phyloP scores from a whole-genome alignment of 2,329 filamentous ascomycete genomes.

The Botrytis elliptica region DNA sequence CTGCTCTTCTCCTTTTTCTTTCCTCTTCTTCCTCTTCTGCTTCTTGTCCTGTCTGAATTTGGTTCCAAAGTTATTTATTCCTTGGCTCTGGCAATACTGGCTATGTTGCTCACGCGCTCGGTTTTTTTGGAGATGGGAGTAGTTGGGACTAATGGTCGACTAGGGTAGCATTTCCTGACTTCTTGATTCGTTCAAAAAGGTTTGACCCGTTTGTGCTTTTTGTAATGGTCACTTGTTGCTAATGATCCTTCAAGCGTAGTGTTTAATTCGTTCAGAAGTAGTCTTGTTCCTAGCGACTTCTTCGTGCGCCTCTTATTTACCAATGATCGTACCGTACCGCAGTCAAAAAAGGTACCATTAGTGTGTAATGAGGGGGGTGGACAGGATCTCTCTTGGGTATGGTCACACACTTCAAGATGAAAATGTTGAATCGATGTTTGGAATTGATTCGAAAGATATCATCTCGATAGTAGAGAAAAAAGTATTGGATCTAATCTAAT shows the following conservation, averaged over 20 bases:
- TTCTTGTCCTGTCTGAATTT: background rate
- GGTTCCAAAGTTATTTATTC: background rate
- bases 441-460: background rate
- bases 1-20: background rate
- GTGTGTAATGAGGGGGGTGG: background rate
- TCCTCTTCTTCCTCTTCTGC: background rate
- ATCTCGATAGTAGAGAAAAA: background rate
- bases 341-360: conserved; percentile 3
- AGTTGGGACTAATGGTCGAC: conserved; percentile 5
- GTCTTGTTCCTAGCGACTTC: background rate
- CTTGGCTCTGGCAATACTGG: conserved; percentile 1
- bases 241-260: conserved; percentile 12
- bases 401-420: background rate
- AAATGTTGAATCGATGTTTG: background rate
- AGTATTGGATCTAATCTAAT: background rate
- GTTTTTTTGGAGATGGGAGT: background rate
- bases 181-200: background rate
- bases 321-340: background rate
- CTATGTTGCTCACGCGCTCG: conserved; percentile 6
- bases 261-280: background rate
- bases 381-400: background rate
- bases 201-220: conserved; percentile 6
- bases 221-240: background rate
- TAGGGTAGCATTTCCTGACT: background rate
- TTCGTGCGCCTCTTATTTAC: conserved; percentile 1